phyloP scores from a whole-genome alignment of 176 grass and related monocot species.

The Urochloa ruziziensis region DNA sequence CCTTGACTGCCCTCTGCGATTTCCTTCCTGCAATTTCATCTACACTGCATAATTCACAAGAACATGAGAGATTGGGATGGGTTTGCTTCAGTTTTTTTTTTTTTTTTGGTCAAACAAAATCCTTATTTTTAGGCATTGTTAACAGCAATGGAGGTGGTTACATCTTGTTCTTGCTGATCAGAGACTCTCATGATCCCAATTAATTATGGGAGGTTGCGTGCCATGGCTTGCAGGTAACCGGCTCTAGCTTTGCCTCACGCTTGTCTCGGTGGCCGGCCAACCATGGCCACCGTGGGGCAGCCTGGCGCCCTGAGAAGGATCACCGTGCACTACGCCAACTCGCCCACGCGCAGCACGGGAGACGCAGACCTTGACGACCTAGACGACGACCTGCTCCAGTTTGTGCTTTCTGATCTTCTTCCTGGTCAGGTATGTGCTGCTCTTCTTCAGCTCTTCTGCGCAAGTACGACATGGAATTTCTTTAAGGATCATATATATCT shows the following conservation, averaged over 20 bases:
- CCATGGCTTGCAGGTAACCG: constrained; percentile 38
- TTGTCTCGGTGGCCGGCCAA: not conserved
- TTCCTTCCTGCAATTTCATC: constrained; percentile 1
- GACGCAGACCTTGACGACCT: constrained; percentile 25
- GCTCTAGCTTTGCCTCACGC: constrained; percentile 9
- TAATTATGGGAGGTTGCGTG: constrained; percentile 16
- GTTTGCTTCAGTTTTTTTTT: not conserved
- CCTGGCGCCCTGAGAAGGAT: constrained; percentile 37
- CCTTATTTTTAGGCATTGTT: not conserved
- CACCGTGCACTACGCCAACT: constrained; percentile 57
- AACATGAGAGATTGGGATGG: not conserved
- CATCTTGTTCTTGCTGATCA: not conserved
- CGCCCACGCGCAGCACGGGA: constrained; percentile 19
- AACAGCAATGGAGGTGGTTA: not conserved
- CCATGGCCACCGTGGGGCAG: constrained; percentile 60
- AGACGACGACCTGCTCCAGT: constrained; percentile 24
- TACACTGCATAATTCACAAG: not conserved
- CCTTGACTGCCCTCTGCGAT: not conserved
- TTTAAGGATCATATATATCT: not conserved
- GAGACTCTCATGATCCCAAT: constrained; percentile 5
- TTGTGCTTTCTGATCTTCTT: constrained; percentile 42
- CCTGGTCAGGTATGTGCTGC: constrained; percentile 46
- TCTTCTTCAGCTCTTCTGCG: not conserved
- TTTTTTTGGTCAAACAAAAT: not conserved
- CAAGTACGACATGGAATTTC: not conserved